Evolutionary conservation across 192 early-diverging fungal genomes (phyloP).

Genomic region (Hyaloraphidium curvatum): DNA sequence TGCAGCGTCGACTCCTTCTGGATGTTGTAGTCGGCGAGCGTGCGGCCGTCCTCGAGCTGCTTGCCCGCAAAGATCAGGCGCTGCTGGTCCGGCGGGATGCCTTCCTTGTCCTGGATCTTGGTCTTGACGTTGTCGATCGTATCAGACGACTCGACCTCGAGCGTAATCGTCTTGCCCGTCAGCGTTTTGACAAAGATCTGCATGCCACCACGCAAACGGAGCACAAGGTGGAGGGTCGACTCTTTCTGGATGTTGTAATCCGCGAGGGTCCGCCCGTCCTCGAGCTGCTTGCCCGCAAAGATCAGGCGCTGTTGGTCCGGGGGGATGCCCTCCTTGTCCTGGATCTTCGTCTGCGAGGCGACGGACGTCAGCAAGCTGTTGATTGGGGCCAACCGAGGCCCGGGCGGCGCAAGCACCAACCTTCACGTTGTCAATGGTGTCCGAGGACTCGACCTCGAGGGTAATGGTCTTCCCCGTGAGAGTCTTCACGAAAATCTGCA

Average conservation of each 20-base stretch:
- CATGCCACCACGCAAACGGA: slow-evolving; percentile 45
- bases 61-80: slow-evolving; percentile 66
- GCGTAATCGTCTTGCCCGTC: slow-evolving; percentile 93
- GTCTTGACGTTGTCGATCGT: slow-evolving; percentile 64
- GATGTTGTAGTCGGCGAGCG: slow-evolving; percentile 38
- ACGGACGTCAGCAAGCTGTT: no score
- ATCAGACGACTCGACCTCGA: slow-evolving; percentile 64
- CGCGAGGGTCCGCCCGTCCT: slow-evolving; percentile 48
- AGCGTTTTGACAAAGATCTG: slow-evolving; percentile 67
- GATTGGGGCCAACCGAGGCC: no score
- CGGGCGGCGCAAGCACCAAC: no score
- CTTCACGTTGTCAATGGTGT: slow-evolving; percentile 68
- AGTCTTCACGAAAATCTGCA: slow-evolving; percentile 45
- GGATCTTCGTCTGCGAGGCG: slow-evolving; percentile 59
- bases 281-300: slow-evolving; percentile 62
- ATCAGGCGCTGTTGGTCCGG: slow-evolving; percentile 61
- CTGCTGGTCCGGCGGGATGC: slow-evolving; percentile 69
- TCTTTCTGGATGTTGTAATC: slow-evolving; percentile 59
- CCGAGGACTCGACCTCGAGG: slow-evolving; percentile 61
- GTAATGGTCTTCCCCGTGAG: slow-evolving; percentile 46
- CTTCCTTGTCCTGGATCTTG: slow-evolving; percentile 77
- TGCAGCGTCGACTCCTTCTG: slow-evolving; percentile 51
- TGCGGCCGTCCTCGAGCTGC: slow-evolving; percentile 61
- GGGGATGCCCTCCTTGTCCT: slow-evolving; percentile 59
- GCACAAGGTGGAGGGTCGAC: slow-evolving; percentile 45